Conservation (phyloP, 2,329 filamentous ascomycete species). For the Phaeosphaeria sp. region DNA sequence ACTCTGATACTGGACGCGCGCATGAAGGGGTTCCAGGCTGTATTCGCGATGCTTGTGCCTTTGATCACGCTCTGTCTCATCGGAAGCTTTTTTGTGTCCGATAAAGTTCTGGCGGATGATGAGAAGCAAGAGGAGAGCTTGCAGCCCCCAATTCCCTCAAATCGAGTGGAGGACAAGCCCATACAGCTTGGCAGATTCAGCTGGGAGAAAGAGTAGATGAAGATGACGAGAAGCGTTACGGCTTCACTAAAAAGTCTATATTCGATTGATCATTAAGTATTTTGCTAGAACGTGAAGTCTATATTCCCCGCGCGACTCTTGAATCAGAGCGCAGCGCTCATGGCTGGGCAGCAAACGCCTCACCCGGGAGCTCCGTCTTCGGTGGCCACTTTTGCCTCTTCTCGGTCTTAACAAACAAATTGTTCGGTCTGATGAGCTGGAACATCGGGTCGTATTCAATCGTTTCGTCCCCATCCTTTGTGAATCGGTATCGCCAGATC, state of each 20-base stretch:
- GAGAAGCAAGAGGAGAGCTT: conserved; percentile 42
- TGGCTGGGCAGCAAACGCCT: background rate
- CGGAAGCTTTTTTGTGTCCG: conserved; percentile 27
- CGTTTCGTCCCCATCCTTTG: conserved; percentile 10
- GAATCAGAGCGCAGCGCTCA: background rate
- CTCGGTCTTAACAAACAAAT: conserved; percentile 4
- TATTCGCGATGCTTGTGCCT: conserved; percentile 27
- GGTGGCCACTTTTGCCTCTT: background rate
- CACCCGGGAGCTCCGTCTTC: background rate
- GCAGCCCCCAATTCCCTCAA: background rate
- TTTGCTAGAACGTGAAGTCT: background rate
- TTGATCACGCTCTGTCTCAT: conserved; percentile 39
- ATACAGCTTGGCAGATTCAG: background rate
- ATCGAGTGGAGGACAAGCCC: background rate
- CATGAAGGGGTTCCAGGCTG: conserved; percentile 26
- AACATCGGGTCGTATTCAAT: conserved; percentile 19
- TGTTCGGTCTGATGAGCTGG: conserved; percentile 16
- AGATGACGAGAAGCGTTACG: background rate
- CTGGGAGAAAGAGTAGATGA: background rate
- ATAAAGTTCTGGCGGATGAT: background rate
- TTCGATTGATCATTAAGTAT: background rate
- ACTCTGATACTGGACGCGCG: conserved; percentile 26
- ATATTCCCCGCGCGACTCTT: background rate
- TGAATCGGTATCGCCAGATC: conserved; percentile 18
- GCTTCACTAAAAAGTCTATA: background rate